These are phyloP conservation scores for Nitzschia sp. DNA, from an alignment of 108 stramenopile genomes.

Conservation along the genomic window DNA sequence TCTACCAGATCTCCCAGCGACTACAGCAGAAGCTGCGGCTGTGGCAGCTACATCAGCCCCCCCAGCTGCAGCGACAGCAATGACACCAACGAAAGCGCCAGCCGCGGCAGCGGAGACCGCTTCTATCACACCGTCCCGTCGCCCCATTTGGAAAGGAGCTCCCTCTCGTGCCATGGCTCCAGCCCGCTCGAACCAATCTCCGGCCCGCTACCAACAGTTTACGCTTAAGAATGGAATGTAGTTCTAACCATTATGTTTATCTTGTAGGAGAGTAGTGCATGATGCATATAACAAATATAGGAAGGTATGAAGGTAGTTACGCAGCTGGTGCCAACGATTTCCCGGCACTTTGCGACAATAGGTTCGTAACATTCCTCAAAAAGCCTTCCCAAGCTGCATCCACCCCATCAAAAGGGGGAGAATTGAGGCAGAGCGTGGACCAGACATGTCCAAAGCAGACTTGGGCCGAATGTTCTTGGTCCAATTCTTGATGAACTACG, in stretches of 20 bases:
- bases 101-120: neutral
- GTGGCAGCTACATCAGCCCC: neutral
- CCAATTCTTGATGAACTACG: neutral
- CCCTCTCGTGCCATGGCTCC: no score
- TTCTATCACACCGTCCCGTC: neutral
- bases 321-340: no score
- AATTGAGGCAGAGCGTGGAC: neutral
- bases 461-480: neutral
- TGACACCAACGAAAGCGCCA: neutral
- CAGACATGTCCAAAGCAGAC: neutral
- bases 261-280: no score
- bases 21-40: neutral
- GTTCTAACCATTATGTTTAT: no score
- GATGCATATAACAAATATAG: no score
- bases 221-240: no score
- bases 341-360: neutral
- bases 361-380: neutral
- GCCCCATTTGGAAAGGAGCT: slow-evolving; percentile 12
- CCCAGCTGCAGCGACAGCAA: neutral
- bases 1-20: neutral
- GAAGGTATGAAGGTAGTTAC: no score
- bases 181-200: no score
- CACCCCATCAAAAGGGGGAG: neutral
- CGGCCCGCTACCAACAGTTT: no score
- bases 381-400: slow-evolving; percentile 6